Conservation (phyloP, 2,329 filamentous ascomycete genomes). For the Ambrosiella cleistominuta region DNA sequence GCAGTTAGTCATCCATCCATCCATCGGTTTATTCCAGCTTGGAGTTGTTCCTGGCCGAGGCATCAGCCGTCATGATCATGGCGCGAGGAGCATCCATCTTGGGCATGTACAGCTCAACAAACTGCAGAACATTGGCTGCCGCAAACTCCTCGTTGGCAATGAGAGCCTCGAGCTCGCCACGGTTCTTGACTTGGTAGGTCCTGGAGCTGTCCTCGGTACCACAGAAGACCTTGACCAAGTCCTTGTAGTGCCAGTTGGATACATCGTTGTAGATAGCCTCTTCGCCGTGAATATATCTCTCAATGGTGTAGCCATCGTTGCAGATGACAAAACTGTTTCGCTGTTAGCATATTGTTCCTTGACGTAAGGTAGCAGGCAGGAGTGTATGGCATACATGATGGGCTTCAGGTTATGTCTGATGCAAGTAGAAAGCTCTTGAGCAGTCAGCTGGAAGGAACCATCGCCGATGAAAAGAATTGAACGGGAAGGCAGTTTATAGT, state of each 20-base stretch:
- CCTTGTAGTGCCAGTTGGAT: constrained; percentile 53
- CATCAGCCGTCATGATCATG: constrained; percentile 52
- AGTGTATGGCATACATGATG: constrained; percentile 43
- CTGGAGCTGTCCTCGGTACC: constrained; percentile 36
- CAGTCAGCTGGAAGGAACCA: constrained; percentile 70
- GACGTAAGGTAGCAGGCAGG: not conserved
- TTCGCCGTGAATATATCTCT: constrained; percentile 75
- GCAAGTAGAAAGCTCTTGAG: constrained; percentile 72
- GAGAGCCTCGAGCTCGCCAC: constrained; percentile 47
- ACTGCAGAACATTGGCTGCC: constrained; percentile 36
- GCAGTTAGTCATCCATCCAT: not conserved
- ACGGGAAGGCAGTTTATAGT: constrained; percentile 39
- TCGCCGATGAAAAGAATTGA: constrained; percentile 82
- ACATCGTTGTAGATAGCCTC: constrained; percentile 69
- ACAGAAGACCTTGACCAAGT: constrained; percentile 51
- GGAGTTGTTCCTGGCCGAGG: constrained; percentile 51
- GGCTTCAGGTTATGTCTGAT: constrained; percentile 55
- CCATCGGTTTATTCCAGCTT: constrained; percentile 19
- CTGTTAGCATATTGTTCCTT: constrained; percentile 14
- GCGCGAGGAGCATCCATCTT: constrained; percentile 59
- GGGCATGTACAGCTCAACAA: constrained; percentile 71
- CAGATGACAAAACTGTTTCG: constrained; percentile 53
- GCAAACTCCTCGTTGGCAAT: constrained; percentile 48
- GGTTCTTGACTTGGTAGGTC: constrained; percentile 52
- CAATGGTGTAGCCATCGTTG: constrained; percentile 80